Conservation (phyloP, 495 filamentous ascomycete genomes). For the Aspergillus saccharolyticus region DNA sequence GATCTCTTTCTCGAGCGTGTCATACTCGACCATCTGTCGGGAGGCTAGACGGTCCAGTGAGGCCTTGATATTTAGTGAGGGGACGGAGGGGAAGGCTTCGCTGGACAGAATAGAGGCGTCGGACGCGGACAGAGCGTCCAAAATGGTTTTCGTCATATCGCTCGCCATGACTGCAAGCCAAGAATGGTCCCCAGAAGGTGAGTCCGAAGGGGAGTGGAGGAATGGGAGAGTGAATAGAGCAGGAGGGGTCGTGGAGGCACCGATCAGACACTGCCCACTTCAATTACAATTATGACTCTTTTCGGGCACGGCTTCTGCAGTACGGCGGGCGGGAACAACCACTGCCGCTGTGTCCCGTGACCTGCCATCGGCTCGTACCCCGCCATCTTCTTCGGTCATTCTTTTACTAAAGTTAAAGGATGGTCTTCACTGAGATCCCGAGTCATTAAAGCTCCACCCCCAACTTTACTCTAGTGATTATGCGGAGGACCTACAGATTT, state of each 20-base stretch:
- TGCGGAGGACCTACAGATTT: too few relatives aligned
- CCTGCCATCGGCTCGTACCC: conserved; percentile 11
- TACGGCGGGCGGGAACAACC: conserved; percentile 19
- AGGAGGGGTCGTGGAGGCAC: conserved; percentile 12
- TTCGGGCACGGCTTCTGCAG: conserved; percentile 16
- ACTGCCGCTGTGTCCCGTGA: conserved; percentile 21
- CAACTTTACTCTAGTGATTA: neutral
- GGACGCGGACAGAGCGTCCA: conserved; percentile 60
- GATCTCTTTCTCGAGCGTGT: conserved; percentile 74
- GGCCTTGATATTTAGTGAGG: conserved; percentile 72
- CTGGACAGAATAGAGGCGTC: conserved; percentile 63
- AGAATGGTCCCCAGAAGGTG: conserved; percentile 21
- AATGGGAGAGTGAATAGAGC: conserved; percentile 8
- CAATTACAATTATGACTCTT: conserved; percentile 27
- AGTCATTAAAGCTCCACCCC: neutral
- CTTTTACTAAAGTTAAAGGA: too few relatives aligned
- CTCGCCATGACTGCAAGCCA: conserved; percentile 46
- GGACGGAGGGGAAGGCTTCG: conserved; percentile 68
- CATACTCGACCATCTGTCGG: conserved; percentile 80
- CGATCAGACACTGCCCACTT: conserved; percentile 19
- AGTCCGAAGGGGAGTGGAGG: conserved; percentile 9
- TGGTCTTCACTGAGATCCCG: too few relatives aligned
- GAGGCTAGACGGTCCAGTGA: conserved; percentile 80
- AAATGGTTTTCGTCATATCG: conserved; percentile 60
- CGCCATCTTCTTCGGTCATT: conserved; percentile 11